Base-by-base conservation (phyloP, 2,329 filamentous ascomycete genomes). In the Colletotrichum agaves region DNA sequence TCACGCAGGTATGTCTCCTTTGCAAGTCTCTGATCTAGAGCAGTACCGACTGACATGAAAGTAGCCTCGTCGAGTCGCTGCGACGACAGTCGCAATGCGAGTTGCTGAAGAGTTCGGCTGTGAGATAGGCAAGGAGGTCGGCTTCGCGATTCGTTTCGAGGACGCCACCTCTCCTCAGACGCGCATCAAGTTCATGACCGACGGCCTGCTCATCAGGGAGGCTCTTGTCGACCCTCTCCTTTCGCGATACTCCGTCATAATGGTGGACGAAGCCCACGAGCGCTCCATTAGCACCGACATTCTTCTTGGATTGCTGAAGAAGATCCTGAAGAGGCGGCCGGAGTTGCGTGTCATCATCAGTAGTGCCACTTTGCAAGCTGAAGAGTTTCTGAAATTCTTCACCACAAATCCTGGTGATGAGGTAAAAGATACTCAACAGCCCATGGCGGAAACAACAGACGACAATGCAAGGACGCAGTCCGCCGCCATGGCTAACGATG, bases 261-360 rank as follows among this genome's bases (percentile, higher is more conserved):
- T 99, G 93, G 92, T 99, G 7, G 96, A 99, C 76, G 95, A 98
- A 80, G 96, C 95, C 6, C 96, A 99, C 76, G 95, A 98, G 79
- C 87, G 96, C 61, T 97, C 94, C 55, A 87, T 98, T 67, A 97
- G 93, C 77, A 97, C 94, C 0, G 96, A 99, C 75, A 88, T 99
- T 12, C 84, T 98, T 7, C 86, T 99, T 3, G 95, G 96, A 0
- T 82, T 98, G 13, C 79, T 99, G 43, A 98, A 97, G 78, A 98
- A 98, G 78, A 95, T 99, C 57, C 82, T 89, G 61, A 93, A 88
- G 77, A 91, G 89, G 74, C 86, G 96, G 47, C 87, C 91, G 7
- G 94, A 98, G 66, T 80, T 98, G 59, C 89, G 94, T 19, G 91
- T 98, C 70, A 90, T 99, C 57, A 88, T 99, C 75, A 97, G 93